Evolutionary conservation across 1,139 yeast species (phyloP).

Genomic region (Torulaspora pretoriensis): DNA sequence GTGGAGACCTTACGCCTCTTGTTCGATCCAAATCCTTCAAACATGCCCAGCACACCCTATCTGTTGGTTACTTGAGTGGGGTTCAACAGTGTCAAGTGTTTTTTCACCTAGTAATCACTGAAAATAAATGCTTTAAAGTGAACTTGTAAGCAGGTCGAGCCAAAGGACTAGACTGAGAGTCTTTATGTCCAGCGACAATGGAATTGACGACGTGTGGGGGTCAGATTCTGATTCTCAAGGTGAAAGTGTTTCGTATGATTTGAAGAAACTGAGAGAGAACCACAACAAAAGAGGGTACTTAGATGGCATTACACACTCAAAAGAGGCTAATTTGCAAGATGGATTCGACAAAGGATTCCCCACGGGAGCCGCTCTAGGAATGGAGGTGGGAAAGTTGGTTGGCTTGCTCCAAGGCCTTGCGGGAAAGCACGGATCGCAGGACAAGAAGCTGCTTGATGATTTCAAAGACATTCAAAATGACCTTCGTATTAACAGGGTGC

Average conservation of each 20-base stretch:
- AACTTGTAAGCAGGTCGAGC: too few species aligned
- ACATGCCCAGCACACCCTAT: conserved; percentile 12
- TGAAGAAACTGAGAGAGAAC: conserved; percentile 46
- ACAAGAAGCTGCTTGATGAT: conserved; percentile 19
- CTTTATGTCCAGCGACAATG: conserved; percentile 4
- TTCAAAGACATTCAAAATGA: conserved; percentile 23
- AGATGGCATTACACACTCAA: conserved; percentile 71
- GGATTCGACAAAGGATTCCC: conserved; percentile 85
- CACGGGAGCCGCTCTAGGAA: conserved; percentile 66
- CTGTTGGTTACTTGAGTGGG: background rate
- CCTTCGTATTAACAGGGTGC: conserved; percentile 27
- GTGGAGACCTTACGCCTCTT: conserved; percentile 27
- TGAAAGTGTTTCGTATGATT: conserved; percentile 24
- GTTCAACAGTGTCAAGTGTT: background rate
- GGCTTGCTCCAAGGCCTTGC: conserved; percentile 41
- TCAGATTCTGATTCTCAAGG: conserved; percentile 23
- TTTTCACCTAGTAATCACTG: background rate
- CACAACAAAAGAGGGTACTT: conserved; percentile 81
- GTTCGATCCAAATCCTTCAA: conserved; percentile 24
- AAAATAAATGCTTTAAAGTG: background rate
- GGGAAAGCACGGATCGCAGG: conserved; percentile 20
- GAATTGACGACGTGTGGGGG: conserved; percentile 33
- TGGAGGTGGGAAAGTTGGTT: conserved; percentile 61
- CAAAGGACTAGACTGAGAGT: background rate
- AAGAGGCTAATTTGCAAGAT: conserved; percentile 63